A percentile compares a stretch with the other conserved stretches of the same genome.
These are phyloP conservation scores for Calycina herbarum DNA, from an alignment of 2,329 filamentous ascomycete genomes.

Conservation along the genomic window DNA sequence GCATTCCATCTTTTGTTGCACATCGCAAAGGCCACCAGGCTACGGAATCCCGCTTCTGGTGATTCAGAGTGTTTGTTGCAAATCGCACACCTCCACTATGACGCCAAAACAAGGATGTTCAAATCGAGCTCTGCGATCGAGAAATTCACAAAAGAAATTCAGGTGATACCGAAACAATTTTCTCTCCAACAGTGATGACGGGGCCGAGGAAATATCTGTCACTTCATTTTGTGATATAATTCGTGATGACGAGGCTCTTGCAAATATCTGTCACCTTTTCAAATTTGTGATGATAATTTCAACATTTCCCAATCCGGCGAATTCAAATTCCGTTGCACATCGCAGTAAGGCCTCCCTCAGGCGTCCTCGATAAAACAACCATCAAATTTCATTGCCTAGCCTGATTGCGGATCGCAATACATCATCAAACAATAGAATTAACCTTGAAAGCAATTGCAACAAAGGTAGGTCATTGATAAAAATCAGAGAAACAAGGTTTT, in stretches of 20 bases:
- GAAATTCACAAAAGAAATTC: neutral
- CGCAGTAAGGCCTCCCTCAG: conserved; percentile 3
- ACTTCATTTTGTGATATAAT: neutral
- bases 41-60: neutral
- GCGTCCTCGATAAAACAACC: neutral
- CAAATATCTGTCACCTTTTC: no score
- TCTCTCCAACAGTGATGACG: neutral
- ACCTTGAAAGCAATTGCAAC: no score
- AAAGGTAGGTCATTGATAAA: neutral
- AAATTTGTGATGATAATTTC: neutral
- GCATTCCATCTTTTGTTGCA: conserved; percentile 3
- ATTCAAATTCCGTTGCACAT: neutral
- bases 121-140: no score
- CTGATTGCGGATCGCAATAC: neutral
- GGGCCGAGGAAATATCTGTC: neutral
- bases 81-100: conserved; percentile 4
- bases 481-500: neutral
- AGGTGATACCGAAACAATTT: neutral
- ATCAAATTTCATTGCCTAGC: neutral
- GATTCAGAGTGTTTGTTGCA: conserved; percentile 9
- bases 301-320: neutral
- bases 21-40: conserved; percentile 7
- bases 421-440: no score
- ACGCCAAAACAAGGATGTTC: neutral
- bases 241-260: no score